Percentiles rank a stretch among this genome's conserved stretches.
Evolutionary conservation across 1,284 basidiomycete species (phyloP).

Genomic region (Pholiota adiposa): DNA sequence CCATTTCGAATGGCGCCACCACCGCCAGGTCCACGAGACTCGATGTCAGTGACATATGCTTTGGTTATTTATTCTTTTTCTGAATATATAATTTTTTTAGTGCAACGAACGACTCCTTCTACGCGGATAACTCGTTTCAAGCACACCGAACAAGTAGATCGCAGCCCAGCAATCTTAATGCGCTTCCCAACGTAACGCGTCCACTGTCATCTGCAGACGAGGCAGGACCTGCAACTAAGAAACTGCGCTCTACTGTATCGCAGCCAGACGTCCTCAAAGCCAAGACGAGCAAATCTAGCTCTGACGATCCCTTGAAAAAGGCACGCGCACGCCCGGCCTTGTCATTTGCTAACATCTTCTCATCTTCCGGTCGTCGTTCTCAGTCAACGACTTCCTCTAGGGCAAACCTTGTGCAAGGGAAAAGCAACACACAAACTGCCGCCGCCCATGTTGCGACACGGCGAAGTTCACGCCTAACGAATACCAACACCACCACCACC

Average conservation of each 20-base stretch:
- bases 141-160: slow-evolving; percentile 48
- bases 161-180: slow-evolving; percentile 39
- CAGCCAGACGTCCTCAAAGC: slow-evolving; percentile 54
- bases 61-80: slow-evolving; percentile 9
- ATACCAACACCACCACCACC: slow-evolving; percentile 47
- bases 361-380: slow-evolving; percentile 74
- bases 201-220: slow-evolving; percentile 82
- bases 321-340: slow-evolving; percentile 81
- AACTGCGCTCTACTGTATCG: slow-evolving; percentile 64
- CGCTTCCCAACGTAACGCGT: slow-evolving; percentile 54
- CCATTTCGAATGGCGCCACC: slow-evolving; percentile 61
- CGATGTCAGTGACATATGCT: slow-evolving; percentile 50
- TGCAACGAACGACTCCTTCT: slow-evolving; percentile 62
- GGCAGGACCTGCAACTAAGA: slow-evolving; percentile 75
- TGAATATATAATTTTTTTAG: slow-evolving; percentile 36
- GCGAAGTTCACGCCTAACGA: slow-evolving; percentile 70
- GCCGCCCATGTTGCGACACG: slow-evolving; percentile 51
- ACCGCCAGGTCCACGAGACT: slow-evolving; percentile 56
- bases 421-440: slow-evolving; percentile 50
- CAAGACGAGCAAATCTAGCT: slow-evolving; percentile 59
- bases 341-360: slow-evolving; percentile 81
- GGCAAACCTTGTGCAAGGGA: slow-evolving; percentile 47
- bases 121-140: slow-evolving; percentile 63
- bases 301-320: slow-evolving; percentile 79
- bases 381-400: slow-evolving; percentile 69